Evolutionary conservation across 163 green algal species (phyloP), one percentile per base, ranked within the genome.

Genomic region (Volvox carteri): DNA sequence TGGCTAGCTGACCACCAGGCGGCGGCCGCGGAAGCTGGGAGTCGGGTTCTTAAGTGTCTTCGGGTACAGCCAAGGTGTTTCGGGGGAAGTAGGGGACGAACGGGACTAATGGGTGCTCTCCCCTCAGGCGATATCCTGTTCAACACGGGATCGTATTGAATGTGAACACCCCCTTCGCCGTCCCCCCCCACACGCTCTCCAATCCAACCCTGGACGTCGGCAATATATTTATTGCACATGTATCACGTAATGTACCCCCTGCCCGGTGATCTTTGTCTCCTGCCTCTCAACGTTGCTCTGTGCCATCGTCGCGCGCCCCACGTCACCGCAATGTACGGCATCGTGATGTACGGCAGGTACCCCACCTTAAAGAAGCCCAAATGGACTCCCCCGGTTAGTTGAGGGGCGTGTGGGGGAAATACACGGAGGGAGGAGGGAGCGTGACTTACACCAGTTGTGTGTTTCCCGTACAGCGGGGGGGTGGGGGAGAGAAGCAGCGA

Each of bases 321-420:
- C 74, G 7, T 0, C 74, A 12, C 6, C 74, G 18, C 16, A 28
- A 65, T 1, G 30, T 7, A 16, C 50, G 16, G 4, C 42, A 19
- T 23, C 41, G 8, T 2, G 73, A 18, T 4, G 12, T 23, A 35
- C 44, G 11, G n/a, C 74, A 89, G 84, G 84, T 89, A 89, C 70
- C 50, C 50, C 19, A 89, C 67, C 18, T 74, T 89, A 50, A 89
- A 89, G 70, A 89, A 89, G 39, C 84, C 84, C 25, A 83, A 44
- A 21, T 89, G 84, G 84, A 88, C 83, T 0, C 83, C 83, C 1
- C 83, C 83, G 46, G 67, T 80, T 41, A 5, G 80, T 52, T 44
- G 30, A 25, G n/a, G 33, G 35, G 74, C 28, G 28, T 23, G 6
- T 19, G 72, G 39, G 1, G 72, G 39, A 37, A 35, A 37, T 60